Base-by-base conservation (phyloP, 768 basidiomycete species). In the Crassisporium funariophilum region DNA sequence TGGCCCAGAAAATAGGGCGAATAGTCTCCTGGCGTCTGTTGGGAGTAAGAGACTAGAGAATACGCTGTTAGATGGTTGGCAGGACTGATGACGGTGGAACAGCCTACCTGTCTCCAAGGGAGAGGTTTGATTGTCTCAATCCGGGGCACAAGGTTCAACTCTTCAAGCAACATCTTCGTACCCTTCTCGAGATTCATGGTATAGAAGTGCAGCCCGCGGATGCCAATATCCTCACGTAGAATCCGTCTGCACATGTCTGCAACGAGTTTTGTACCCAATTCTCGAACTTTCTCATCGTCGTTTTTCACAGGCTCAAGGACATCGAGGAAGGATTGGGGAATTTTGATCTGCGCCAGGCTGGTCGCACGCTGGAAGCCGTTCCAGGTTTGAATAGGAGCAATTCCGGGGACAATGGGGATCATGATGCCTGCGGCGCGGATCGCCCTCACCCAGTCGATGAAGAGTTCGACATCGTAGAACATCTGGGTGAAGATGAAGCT, bases 1-100 rank as follows among this genome's bases (percentile, higher is more conserved):
- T 98, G 10, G 97, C 93, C 95, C 95, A 98, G 75, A 98, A 98
- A 62, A 99, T 98, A 3, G 97, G 97, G 24, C 97, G 87, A 53
- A 95, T 98, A 38, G 81, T 87, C 69, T 99, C 97, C 54, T 83
- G 76, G 40, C 95, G 87, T 47, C 97, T 80, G 61, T 79, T 91
- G 15, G 95, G 93, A 2, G 95, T 98, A 55, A 98, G 88, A 15
- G 85, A 92, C 89, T 93, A 60, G 12, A 44, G 34, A 44, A 38
- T 55, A 11, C 52, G 44, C 66, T 19, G 59, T 40, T 13, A 44
- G 27, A 45, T 49, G 35, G 25, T 21, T 25, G 24, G 24, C 23
- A 10, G 2, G 8, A n/a, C 4, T 42, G 42, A n/a, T 33, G 46
- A 55, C 39, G 45, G 2, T 21, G 40, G 12, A 35, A 39, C 13